Evolutionary conservation across 169 alveolate species (phyloP), one percentile per base, ranked within the genome.

Genomic region (Miamiensis avidus): DNA sequence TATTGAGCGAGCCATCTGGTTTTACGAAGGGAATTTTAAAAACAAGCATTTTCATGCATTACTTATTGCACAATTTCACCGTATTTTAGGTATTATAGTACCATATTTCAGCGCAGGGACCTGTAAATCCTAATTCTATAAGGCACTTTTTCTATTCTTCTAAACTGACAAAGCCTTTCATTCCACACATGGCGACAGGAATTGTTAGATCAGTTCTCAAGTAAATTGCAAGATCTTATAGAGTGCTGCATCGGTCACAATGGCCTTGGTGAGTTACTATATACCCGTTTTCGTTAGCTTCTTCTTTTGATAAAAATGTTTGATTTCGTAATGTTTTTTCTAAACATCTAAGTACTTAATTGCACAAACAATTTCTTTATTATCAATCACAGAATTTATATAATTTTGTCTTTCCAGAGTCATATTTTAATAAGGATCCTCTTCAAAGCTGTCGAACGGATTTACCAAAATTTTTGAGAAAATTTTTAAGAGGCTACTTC

Each of bases 81-180:
- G 92, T 89, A 49, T 81, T 74, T 0, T 31, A 31, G 25, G 92
- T 82, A 65, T 89, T 85, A 34, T 79, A 77, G 11, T 74, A 29
- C 92, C 92, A 89, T 29, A 89, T 85, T 73, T 84, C 31, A 11
- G 92, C 78, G 72, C 91, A 87, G n/a, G 85, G 82, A 29, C 82
- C 87, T 6, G 86, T 82, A 34, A 87, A 87, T 76, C 91, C 91
- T 34, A 87, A 74, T 0, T 72, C 82, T 30, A 81, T 65, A 0
- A 87, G 34, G 31, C 89, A 84, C 74, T 83, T 29, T 0, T 29
- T 32, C 20, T 72, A 64, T 65, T 69, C 28, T 31, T 69, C n/a
- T 26, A 78, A 26, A 27, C 78, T 34, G 30, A 78, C 34, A 11
- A 75, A 72, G 64, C 72, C 69, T 75, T 31, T 83, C 25, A 88